A percentile compares a stretch with the other conserved stretches of the same genome.
Evolutionary conservation across 2,329 filamentous ascomycete genomes (phyloP).

Genomic region (Alternaria viburni): DNA sequence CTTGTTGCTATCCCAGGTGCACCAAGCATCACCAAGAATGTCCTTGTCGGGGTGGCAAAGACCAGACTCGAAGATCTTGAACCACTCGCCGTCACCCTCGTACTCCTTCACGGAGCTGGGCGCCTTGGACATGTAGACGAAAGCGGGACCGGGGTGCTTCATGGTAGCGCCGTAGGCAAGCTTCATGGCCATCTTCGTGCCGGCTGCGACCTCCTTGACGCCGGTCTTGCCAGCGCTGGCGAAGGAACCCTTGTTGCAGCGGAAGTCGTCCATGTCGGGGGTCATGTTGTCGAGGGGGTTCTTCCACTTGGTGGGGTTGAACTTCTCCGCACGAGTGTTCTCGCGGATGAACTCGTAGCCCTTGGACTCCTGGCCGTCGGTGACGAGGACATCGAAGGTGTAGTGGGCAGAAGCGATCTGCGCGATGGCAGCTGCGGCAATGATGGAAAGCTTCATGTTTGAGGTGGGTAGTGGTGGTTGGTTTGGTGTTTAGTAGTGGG

Average conservation of each 20-base stretch:
- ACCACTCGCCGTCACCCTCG: conserved; percentile 35
- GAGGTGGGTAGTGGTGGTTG: background rate
- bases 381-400: conserved; percentile 29
- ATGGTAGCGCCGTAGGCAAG: conserved; percentile 26
- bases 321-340: conserved; percentile 27
- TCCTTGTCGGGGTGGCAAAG: conserved; percentile 15
- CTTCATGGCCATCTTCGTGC: conserved; percentile 22
- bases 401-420: conserved; percentile 32
- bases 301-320: conserved; percentile 34
- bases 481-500: background rate
- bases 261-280: conserved; percentile 28
- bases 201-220: conserved; percentile 21
- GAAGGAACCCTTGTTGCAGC: conserved; percentile 34
- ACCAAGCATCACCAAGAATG: conserved; percentile 20
- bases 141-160: conserved; percentile 26
- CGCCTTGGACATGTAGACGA: conserved; percentile 37
- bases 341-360: conserved; percentile 32
- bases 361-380: conserved; percentile 23
- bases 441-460: conserved; percentile 31
- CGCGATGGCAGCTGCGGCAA: conserved; percentile 18
- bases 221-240: conserved; percentile 14
- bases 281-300: conserved; percentile 29
- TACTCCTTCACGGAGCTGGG: conserved; percentile 23
- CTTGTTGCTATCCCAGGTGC: conserved; percentile 25
- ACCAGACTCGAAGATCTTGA: conserved; percentile 32